phyloP scores from a whole-genome alignment of 2,329 filamentous ascomycete genomes.

The Bretziella fagacearum region DNA sequence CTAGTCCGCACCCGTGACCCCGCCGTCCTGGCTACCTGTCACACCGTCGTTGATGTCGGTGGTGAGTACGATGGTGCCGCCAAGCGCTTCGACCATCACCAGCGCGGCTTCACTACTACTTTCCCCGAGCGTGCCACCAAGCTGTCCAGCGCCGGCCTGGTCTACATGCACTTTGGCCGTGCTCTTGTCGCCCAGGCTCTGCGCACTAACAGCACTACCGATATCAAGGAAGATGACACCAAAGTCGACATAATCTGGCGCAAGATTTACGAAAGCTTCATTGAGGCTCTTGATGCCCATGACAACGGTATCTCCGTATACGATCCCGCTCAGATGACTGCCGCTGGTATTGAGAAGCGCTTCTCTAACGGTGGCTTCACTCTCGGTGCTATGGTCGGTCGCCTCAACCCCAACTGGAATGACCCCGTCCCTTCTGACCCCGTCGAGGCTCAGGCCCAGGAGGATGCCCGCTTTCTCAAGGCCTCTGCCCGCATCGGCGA shows the following conservation, averaged over 20 bases:
- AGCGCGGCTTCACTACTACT: conserved; percentile 70
- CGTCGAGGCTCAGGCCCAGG: conserved; percentile 42
- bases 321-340: conserved; percentile 50
- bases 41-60: conserved; percentile 96
- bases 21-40: conserved; percentile 57
- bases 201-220: conserved; percentile 20
- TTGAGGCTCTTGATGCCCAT: conserved; percentile 93
- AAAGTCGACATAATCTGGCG: conserved; percentile 62
- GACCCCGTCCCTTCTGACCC: conserved; percentile 38
- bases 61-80: conserved; percentile 67
- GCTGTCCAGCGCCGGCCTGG: conserved; percentile 81
- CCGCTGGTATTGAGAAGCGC: conserved; percentile 60
- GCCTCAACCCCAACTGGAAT: conserved; percentile 70
- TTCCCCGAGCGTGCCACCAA: conserved; percentile 77
- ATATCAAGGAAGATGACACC: conserved; percentile 39
- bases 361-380: conserved; percentile 72
- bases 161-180: conserved; percentile 90
- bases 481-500: conserved; percentile 77
- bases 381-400: conserved; percentile 66
- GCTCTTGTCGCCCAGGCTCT: conserved; percentile 52
- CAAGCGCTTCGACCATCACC: conserved; percentile 92
- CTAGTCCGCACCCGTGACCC: conserved; percentile 83
- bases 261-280: conserved; percentile 83
- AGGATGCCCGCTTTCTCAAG: conserved; percentile 62
- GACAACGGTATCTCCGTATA: conserved; percentile 87